Evolutionary conservation across 768 basidiomycete genomes (phyloP).

Genomic region (Suillus tomentosus): DNA sequence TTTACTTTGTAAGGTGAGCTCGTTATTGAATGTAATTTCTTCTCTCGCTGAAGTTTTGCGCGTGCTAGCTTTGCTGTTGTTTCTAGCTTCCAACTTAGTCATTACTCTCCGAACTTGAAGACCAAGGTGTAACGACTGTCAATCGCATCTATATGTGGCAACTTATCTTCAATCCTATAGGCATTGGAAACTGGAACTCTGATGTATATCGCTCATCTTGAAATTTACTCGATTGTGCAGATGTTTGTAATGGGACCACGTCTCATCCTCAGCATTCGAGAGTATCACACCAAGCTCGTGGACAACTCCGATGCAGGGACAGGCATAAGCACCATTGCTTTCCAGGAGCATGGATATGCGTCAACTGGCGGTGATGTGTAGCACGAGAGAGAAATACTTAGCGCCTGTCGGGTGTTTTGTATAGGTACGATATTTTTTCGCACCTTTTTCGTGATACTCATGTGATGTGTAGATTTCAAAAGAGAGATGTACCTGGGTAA

Average conservation of each 20-base stretch:
- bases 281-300: not conserved
- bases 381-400: not conserved
- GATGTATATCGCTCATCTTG: not conserved
- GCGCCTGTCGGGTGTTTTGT: not conserved
- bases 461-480: not conserved
- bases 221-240: not conserved
- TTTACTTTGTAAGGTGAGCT: not conserved
- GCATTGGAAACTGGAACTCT: not conserved
- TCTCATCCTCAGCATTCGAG: not conserved
- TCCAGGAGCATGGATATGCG: not conserved
- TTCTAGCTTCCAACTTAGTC: not conserved
- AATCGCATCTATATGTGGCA: not conserved
- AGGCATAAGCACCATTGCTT: not conserved
- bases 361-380: not conserved
- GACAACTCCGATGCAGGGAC: not conserved
- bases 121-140: not conserved
- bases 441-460: not conserved
- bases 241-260: slow-evolving; percentile 1
- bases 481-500: no score
- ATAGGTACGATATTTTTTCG: not conserved
- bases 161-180: not conserved
- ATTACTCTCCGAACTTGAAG: not conserved
- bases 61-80: not conserved
- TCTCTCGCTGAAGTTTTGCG: not conserved
- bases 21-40: not conserved